A percentile compares a stretch with the other conserved stretches of the same genome.
Conservation (phyloP, 345 rosid genomes). For the Aquilaria sinensis region DNA sequence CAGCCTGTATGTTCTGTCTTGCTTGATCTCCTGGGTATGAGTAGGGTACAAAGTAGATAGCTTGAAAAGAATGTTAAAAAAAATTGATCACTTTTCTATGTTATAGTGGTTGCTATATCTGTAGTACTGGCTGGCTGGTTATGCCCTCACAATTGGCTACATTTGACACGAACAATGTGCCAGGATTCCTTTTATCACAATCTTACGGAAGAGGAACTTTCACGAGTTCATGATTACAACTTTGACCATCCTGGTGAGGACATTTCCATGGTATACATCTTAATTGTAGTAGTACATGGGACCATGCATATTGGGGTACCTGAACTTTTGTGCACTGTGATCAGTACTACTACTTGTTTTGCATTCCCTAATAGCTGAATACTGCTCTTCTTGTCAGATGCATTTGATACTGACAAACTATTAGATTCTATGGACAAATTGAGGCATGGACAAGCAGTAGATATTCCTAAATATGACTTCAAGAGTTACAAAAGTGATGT, state of each 20-base stretch:
- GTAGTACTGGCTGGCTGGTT: slow-evolving; percentile 1
- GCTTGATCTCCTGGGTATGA: neutral
- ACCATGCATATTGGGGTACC: too few species aligned
- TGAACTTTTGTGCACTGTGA: neutral
- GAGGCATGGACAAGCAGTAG: slow-evolving; percentile 88
- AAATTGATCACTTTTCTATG: neutral
- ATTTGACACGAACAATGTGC: slow-evolving; percentile 28
- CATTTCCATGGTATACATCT: slow-evolving; percentile 17
- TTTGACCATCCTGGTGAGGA: slow-evolving; percentile 99
- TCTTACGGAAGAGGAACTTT: slow-evolving; percentile 83
- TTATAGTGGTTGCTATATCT: neutral
- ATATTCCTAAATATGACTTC: slow-evolving; percentile 90
- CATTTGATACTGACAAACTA: slow-evolving; percentile 79
- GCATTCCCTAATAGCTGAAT: slow-evolving; percentile 10
- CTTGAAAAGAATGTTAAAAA: neutral
- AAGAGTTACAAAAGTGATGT: slow-evolving; percentile 69
- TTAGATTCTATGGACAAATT: slow-evolving; percentile 77
- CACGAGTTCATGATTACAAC: slow-evolving; percentile 88
- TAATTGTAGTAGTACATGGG: neutral
- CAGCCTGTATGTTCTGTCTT: neutral
- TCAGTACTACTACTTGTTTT: neutral
- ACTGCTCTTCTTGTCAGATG: slow-evolving; percentile 53
- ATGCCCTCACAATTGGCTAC: neutral
- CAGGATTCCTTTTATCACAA: slow-evolving; percentile 99
- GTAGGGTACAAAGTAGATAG: neutral